Base-by-base conservation (phyloP, 768 basidiomycete species). In the Mycena leptocephala region DNA sequence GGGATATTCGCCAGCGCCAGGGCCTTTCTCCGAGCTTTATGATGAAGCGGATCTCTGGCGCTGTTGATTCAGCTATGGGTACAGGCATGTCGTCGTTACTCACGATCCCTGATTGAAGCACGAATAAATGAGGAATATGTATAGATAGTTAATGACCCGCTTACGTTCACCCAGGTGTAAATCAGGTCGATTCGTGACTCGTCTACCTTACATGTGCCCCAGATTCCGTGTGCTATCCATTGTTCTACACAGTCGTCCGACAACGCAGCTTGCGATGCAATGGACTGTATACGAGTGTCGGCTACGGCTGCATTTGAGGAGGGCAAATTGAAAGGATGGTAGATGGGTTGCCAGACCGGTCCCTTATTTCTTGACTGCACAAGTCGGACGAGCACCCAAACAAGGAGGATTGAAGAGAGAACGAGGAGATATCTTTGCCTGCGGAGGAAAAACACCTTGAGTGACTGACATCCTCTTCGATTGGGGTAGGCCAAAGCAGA, bases 91-190 rank as follows among this genome's bases (percentile, higher is more conserved):
- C 37, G 28, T 68, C 26, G 58, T 37, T 20, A 62, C 70, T 63
- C 48, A 71, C 70, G 70, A 71, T 62, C 70, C 70, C 70, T 71
- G 3, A 39, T 26, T 26, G 13, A 66, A 41, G 16, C 16, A 56
- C 24, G 24, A 37, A 51, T n/a, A 18, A n/a, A 28, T 20, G 20
- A 48, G n/a, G 1, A 48, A 48, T 20, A 26, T n/a, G n/a, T n/a
- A 46, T 51, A 55, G 0, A 55, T 32, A n/a, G 37, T 39, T 4
- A 32, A 56, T 51, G 20, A n/a, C 3, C 24, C 5, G 24, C 70
- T 56, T 20, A 72, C 70, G 70, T 72, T 72, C 37, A 72, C 70
- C 70, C 70, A 72, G 8, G 53, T 72, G 51, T 64, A 72, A 39
- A 72, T 33, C 33, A 72, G 62, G 70, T 72, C 70, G 32, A 72